Evolutionary conservation across 352 stramenopile species (phyloP), one percentile per base, ranked within the genome.

Genomic region (Achlya hypogyna): DNA sequence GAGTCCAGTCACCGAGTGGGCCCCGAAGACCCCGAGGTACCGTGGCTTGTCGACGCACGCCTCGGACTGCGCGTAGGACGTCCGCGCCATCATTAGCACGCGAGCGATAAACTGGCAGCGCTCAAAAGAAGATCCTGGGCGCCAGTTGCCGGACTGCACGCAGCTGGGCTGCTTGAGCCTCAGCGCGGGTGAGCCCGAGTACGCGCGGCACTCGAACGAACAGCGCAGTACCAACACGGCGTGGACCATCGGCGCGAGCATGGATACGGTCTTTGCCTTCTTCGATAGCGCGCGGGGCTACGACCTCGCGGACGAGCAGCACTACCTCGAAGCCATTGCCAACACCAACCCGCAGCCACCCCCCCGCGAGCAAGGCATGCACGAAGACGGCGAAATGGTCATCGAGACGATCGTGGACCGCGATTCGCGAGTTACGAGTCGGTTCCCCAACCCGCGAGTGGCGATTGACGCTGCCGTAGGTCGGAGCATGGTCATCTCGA

Each of bases 241-340:
- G 31, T 91, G 83, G 83, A 93, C 85, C 0, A 93, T 91, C 69
- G 79, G 74, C 0, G 81, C 81, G 4, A 91, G 82, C 63, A 91
- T 93, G 81, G 75, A 89, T 31, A 93, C 82, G 3, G 81, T 91
- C 1, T 91, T 93, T 67, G 82, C 85, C 14, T 93, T 93, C 56
- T 91, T 93, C 45, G 83, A 90, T 23, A 91, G 80, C 69, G 85
- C 85, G 49, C 72, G 82, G 23, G 82, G 81, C 5, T 92, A 83
- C 0, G 60, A 67, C 34, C 87, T 92, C 81, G 80, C 84, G 0
- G 81, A 92, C 47, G 81, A 93, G 29, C 77, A 71, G 25, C 74
- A 78, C 25, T 78, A 89, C 51, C 79, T 89, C 51, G 81, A 89
- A 51, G 67, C 87, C 14, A 88, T 90, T 79, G 79, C 89, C 63